Percentiles rank a stretch among this genome's conserved stretches.
Conservation (phyloP, 2,329 filamentous ascomycete species). For the Dothideomycetes sp. region DNA sequence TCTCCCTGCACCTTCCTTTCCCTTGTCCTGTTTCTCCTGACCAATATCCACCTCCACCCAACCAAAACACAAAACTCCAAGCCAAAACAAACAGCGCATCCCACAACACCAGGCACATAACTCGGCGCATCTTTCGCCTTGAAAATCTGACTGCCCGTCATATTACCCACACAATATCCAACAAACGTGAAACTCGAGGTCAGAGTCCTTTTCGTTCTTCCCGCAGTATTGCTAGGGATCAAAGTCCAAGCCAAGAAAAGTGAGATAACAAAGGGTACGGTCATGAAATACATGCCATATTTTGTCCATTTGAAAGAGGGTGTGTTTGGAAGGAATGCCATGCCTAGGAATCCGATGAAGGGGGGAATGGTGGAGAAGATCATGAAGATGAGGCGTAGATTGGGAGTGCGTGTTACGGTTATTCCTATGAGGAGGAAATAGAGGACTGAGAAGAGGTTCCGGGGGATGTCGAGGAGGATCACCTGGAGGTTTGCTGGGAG, state of each 20-base stretch:
- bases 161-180: constrained; percentile 41
- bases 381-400: constrained; percentile 29
- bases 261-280: constrained; percentile 25
- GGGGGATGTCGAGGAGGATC: constrained; percentile 27
- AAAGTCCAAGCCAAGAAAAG: constrained; percentile 29
- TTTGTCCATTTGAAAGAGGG: constrained; percentile 28
- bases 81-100: constrained; percentile 30
- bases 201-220: constrained; percentile 40
- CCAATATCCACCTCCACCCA: constrained; percentile 33
- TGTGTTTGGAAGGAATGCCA: constrained; percentile 28
- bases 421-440: constrained; percentile 28
- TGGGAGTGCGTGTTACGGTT: constrained; percentile 22
- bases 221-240: constrained; percentile 38
- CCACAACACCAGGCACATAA: constrained; percentile 36
- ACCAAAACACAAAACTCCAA: constrained; percentile 28
- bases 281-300: constrained; percentile 30
- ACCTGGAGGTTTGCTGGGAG: constrained; percentile 25
- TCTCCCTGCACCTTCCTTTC: constrained; percentile 18
- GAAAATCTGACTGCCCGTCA: constrained; percentile 41
- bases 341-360: constrained; percentile 27
- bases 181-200: constrained; percentile 39
- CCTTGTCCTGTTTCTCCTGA: constrained; percentile 30
- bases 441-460: constrained; percentile 23
- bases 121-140: constrained; percentile 34
- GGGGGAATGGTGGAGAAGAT: constrained; percentile 23